Conservation (phyloP, 345 rosid species). For the Brassica cretica region DNA sequence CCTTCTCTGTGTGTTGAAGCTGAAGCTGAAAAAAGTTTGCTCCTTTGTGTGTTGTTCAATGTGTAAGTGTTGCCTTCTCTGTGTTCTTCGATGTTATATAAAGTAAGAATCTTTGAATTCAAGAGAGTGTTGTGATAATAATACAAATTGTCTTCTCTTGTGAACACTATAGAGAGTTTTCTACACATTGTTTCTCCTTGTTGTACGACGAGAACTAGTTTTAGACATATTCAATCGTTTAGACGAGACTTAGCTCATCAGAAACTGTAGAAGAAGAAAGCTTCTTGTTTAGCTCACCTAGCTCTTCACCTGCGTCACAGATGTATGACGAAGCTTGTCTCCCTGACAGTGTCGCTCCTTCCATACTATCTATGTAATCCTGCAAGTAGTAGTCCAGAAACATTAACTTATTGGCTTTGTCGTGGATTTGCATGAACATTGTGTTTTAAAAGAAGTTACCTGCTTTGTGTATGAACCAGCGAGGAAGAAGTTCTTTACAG, state of each 20-base stretch:
- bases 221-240: neutral
- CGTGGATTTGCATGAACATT: neutral
- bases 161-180: slow-evolving; percentile 7
- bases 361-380: slow-evolving; percentile 99
- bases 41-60: neutral
- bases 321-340: slow-evolving; percentile 90
- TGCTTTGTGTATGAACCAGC: slow-evolving; percentile 96
- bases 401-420: neutral
- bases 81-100: neutral
- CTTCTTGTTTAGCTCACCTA: slow-evolving; percentile 67
- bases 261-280: slow-evolving; percentile 42
- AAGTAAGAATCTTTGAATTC: slow-evolving; percentile 18
- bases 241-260: slow-evolving; percentile 79
- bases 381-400: slow-evolving; percentile 32
- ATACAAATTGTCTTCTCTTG: neutral
- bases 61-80: neutral
- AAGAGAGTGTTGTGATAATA: neutral
- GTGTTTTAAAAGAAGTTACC: slow-evolving; percentile 44
- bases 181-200: slow-evolving; percentile 18
- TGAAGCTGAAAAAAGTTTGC: neutral
- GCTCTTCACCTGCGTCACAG: slow-evolving; percentile 80
- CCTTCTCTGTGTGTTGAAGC: neutral
- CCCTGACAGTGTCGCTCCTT: slow-evolving; percentile 93
- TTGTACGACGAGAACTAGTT: neutral
- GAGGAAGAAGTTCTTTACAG: slow-evolving; percentile 85